These are phyloP conservation scores for Microthlaspi erraticum DNA, from an alignment of 345 rosid species.

Conservation along the genomic window DNA sequence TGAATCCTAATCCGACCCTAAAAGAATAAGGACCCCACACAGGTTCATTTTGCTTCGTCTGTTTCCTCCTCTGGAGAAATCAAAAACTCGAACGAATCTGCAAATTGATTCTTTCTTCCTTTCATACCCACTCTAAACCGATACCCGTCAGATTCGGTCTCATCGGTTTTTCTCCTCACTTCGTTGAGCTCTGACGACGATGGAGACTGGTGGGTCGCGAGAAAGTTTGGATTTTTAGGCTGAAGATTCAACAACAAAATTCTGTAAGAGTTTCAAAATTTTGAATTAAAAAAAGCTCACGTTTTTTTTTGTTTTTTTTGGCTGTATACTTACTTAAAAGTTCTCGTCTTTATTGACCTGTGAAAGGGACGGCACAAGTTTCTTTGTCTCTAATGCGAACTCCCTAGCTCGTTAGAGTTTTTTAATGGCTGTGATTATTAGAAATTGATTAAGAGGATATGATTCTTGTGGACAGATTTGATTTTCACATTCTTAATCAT, in stretches of 20 bases:
- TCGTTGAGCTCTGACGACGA: slow-evolving; percentile 2
- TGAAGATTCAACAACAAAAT: slow-evolving; percentile 20
- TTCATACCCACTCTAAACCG: not conserved
- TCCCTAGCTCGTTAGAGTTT: slow-evolving; percentile 1
- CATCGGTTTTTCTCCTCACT: not conserved
- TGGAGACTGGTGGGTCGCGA: slow-evolving; percentile 37
- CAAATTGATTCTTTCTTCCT: slow-evolving; percentile 31
- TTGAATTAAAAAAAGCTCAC: not conserved
- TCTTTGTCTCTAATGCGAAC: slow-evolving; percentile 20
- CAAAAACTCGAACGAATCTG: slow-evolving; percentile 33
- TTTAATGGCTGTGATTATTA: slow-evolving; percentile 13
- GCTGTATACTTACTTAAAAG: slow-evolving; percentile 15
- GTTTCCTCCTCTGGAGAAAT: slow-evolving; percentile 28
- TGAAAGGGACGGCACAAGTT: slow-evolving; percentile 23
- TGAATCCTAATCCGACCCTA: slow-evolving; percentile 31
- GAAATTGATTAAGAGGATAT: slow-evolving; percentile 1
- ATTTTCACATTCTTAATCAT: slow-evolving; percentile 26
- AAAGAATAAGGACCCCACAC: not conserved
- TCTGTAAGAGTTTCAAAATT: slow-evolving; percentile 15
- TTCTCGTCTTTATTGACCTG: slow-evolving; percentile 16
- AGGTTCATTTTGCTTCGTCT: slow-evolving; percentile 23
- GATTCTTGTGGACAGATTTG: slow-evolving; percentile 27
- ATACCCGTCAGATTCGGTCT: slow-evolving; percentile 12
- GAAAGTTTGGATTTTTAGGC: slow-evolving; percentile 36
- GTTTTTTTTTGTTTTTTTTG: not conserved